These are phyloP conservation scores for Lentinus tigrinus DNA, from an alignment of 768 basidiomycete species.

Conservation along the genomic window DNA sequence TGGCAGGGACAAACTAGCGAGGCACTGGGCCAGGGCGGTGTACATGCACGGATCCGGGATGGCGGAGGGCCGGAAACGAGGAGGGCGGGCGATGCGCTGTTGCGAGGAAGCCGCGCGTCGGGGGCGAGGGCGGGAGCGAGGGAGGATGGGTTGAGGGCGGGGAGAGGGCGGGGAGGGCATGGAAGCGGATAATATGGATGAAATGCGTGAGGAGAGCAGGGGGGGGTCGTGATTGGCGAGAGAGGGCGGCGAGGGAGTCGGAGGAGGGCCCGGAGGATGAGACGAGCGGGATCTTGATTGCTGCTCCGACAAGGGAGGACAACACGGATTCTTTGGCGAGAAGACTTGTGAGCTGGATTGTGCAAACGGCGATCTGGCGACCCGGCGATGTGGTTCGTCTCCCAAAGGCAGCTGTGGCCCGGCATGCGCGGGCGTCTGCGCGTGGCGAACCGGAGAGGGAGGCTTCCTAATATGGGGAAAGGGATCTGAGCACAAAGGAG, in stretches of 20 bases:
- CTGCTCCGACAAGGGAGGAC: neutral
- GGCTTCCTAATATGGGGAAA: neutral
- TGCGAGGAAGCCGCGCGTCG: too few species aligned
- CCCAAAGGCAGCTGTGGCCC: neutral
- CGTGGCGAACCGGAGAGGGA: neutral
- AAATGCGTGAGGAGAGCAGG: neutral
- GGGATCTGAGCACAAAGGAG: conserved; percentile 10
- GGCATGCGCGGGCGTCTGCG: neutral
- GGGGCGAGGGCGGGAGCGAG: neutral
- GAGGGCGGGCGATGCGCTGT: neutral
- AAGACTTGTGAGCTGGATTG: neutral
- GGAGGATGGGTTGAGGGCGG: neutral
- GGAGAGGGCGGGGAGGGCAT: neutral
- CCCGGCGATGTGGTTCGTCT: neutral
- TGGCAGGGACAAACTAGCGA: too few species aligned
- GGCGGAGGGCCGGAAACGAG: neutral
- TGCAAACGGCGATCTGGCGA: neutral
- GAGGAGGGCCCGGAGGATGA: neutral
- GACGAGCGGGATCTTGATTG: neutral
- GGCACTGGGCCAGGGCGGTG: too few species aligned
- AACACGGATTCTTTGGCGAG: too few species aligned
- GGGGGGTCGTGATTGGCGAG: neutral
- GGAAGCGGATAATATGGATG: too few species aligned
- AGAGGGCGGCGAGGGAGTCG: neutral
- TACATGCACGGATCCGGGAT: too few species aligned